phyloP scores from a whole-genome alignment of 2,329 filamentous ascomycete species.

The Scortechinia acanthostroma region DNA sequence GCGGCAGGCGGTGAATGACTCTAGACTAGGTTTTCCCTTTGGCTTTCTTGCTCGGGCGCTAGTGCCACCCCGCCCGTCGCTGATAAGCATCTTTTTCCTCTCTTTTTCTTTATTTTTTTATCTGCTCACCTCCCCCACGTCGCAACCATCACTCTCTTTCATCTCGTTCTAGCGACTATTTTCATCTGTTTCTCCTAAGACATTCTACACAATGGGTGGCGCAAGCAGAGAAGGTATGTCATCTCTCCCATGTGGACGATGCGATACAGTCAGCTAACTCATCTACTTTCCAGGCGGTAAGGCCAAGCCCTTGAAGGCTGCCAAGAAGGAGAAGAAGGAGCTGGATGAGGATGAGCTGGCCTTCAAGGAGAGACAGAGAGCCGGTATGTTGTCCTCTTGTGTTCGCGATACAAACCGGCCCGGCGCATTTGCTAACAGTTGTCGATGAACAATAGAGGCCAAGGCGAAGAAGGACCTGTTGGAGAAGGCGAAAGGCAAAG shows the following conservation, averaged over 20 bases:
- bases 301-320: conserved; percentile 76
- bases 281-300: conserved; percentile 57
- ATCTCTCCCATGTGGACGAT: no score
- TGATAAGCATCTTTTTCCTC: conserved; percentile 1
- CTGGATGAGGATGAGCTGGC: conserved; percentile 82
- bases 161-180: conserved; percentile 8
- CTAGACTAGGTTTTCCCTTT: no score
- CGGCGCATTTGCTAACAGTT: conserved; percentile 5
- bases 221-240: conserved; percentile 55
- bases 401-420: not conserved
- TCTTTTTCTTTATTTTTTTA: no score
- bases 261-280: no score
- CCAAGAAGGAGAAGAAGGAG: conserved; percentile 79
- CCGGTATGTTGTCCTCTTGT: conserved; percentile 50
- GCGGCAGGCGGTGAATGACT: no score
- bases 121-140: no score
- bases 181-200: conserved; percentile 4
- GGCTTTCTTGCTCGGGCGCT: no score
- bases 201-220: conserved; percentile 50
- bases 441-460: conserved; percentile 47
- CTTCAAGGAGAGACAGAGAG: conserved; percentile 75
- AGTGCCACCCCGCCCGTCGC: not conserved
- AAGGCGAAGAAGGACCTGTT: conserved; percentile 80
- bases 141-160: not conserved
- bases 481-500: conserved; percentile 78